These are phyloP conservation scores for Moesziomyces aphidis DNA, from an alignment of 1,284 basidiomycete species.

Conservation along the genomic window DNA sequence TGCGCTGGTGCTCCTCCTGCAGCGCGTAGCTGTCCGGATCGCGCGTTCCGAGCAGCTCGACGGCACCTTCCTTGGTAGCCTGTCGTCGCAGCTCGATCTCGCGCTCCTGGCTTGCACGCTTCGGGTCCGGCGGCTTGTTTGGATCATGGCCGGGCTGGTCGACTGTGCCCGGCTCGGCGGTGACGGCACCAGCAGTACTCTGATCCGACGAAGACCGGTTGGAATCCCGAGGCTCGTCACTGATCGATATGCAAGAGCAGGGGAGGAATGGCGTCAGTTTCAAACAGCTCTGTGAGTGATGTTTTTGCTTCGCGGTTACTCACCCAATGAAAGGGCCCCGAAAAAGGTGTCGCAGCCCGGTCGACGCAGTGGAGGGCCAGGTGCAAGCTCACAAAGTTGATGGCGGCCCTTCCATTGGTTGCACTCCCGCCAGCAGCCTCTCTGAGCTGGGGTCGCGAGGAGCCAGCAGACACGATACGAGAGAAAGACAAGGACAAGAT, in stretches of 20 bases:
- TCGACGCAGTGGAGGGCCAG: slow-evolving; percentile 1
- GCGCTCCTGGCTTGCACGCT: slow-evolving; percentile 17
- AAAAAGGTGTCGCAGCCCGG: not conserved
- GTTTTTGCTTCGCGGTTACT: slow-evolving; percentile 1
- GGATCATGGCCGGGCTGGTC: slow-evolving; percentile 17
- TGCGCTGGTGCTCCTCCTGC: slow-evolving; percentile 15
- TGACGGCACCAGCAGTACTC: slow-evolving; percentile 1
- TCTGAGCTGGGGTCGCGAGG: not conserved
- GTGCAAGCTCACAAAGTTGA: not conserved
- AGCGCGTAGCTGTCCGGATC: slow-evolving; percentile 33
- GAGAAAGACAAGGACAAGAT: not conserved
- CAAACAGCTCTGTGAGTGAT: not conserved
- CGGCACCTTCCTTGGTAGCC: slow-evolving; percentile 35
- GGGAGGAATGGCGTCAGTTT: not conserved
- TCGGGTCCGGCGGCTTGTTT: slow-evolving; percentile 23
- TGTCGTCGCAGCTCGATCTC: slow-evolving; percentile 32
- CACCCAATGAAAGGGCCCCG: slow-evolving; percentile 39
- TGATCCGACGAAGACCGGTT: slow-evolving; percentile 5
- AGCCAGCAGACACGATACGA: not conserved
- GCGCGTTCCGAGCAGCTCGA: slow-evolving; percentile 29
- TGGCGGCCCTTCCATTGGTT: slow-evolving; percentile 31
- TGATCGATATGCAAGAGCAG: not conserved
- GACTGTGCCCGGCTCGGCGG: not conserved
- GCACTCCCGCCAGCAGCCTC: not conserved
- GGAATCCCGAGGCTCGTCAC: slow-evolving; percentile 17